phyloP scores from a whole-genome alignment of 495 filamentous ascomycete species.

The Penicillium ucsense region DNA sequence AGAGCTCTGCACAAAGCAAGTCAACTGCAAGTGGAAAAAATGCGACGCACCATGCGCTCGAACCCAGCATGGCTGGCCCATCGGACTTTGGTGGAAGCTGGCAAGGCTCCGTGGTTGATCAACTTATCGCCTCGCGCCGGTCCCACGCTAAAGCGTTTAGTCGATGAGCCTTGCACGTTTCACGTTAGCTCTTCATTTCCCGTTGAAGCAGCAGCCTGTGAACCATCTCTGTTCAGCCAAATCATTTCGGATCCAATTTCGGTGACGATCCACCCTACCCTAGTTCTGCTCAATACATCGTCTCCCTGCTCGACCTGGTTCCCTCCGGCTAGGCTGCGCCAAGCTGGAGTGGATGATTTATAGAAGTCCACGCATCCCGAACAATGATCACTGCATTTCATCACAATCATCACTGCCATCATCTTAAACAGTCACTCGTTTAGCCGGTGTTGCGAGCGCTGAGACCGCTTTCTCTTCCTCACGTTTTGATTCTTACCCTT shows the following conservation, averaged over 20 bases:
- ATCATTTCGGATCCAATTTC: neutral
- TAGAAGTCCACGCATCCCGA: neutral
- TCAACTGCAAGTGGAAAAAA: too few relatives aligned
- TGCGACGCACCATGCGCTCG: neutral
- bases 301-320: constrained; percentile 2
- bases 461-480: neutral
- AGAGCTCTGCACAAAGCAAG: too few relatives aligned
- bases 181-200: neutral
- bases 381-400: neutral
- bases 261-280: neutral
- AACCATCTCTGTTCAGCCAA: neutral
- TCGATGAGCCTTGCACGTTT: neutral
- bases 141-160: neutral
- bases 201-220: neutral
- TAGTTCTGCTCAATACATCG: constrained; percentile 3
- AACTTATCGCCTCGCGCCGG: neutral
- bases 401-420: neutral
- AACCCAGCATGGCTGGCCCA: neutral
- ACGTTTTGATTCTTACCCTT: too few relatives aligned
- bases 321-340: too few relatives aligned
- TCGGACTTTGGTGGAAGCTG: neutral
- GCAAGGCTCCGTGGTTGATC: neutral
- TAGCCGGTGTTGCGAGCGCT: neutral
- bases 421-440: neutral
- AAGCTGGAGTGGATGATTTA: neutral